phyloP scores from a whole-genome alignment of 768 basidiomycete species.

The Lactifluus volemus region DNA sequence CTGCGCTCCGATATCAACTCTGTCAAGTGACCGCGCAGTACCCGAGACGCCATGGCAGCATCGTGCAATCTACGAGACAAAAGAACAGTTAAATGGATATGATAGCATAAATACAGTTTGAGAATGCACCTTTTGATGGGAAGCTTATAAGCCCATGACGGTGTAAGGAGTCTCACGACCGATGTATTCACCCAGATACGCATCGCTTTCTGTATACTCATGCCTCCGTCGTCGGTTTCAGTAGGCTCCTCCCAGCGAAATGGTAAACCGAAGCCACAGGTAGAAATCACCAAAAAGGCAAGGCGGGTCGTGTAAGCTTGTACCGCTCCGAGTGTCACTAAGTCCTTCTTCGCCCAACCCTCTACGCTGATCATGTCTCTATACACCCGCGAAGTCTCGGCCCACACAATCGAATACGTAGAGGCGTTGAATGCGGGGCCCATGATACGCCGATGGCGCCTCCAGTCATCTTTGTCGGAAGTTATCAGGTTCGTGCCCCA shows the following conservation, averaged over 20 bases:
- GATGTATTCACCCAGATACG: neutral
- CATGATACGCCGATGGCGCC: slow-evolving; percentile 20
- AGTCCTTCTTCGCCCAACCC: slow-evolving; percentile 11
- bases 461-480: slow-evolving; percentile 18
- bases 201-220: slow-evolving; percentile 9
- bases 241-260: neutral
- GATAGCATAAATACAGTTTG: neutral
- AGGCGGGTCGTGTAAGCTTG: slow-evolving; percentile 19
- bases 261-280: slow-evolving; percentile 20
- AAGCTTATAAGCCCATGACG: slow-evolving; percentile 10
- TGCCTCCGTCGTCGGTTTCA: neutral
- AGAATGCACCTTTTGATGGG: neutral
- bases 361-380: slow-evolving; percentile 16
- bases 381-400: slow-evolving; percentile 19
- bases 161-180: neutral
- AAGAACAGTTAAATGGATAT: neutral
- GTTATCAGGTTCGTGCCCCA: slow-evolving; percentile 19
- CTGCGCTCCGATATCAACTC: slow-evolving; percentile 10
- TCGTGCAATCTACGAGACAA: neutral
- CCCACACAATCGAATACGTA: slow-evolving; percentile 21
- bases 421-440: slow-evolving; percentile 21
- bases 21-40: neutral
- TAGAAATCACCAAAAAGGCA: slow-evolving; percentile 18
- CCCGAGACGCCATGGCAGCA: neutral
- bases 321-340: slow-evolving; percentile 1